Conservation (phyloP, 1,284 basidiomycete species). For the Malassezia arunalokei region DNA sequence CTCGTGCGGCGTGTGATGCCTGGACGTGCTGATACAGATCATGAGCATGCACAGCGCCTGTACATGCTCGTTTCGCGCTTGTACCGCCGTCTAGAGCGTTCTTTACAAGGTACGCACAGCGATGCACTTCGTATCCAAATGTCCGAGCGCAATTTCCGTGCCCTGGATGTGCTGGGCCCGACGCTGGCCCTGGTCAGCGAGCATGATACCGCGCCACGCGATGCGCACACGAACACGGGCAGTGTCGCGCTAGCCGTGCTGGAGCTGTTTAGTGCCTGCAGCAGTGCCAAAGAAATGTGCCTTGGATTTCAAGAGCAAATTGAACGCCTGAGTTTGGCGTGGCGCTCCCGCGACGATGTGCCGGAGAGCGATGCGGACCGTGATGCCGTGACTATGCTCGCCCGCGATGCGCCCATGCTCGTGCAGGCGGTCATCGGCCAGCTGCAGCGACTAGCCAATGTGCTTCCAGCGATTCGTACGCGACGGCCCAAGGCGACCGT, state of each 20-base stretch:
- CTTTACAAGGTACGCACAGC: neutral
- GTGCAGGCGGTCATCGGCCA: constrained; percentile 11
- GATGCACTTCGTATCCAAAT: constrained; percentile 5
- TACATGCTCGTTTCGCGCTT: constrained; percentile 4
- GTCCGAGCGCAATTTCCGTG: constrained; percentile 10
- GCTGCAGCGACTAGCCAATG: constrained; percentile 7
- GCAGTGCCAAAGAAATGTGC: constrained; percentile 16
- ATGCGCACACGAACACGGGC: constrained; percentile 2
- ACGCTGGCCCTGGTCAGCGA: constrained; percentile 7
- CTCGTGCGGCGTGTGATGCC: constrained; percentile 1
- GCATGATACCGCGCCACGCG: neutral
- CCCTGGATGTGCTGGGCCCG: constrained; percentile 10
- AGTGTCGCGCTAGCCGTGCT: constrained; percentile 11
- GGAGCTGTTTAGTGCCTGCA: constrained; percentile 6
- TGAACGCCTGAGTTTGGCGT: constrained; percentile 6
- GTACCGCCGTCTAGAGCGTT: neutral
- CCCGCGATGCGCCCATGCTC: constrained; percentile 3
- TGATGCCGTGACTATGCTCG: neutral
- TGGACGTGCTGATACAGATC: neutral
- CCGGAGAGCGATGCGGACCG: neutral
- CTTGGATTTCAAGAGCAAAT: constrained; percentile 17
- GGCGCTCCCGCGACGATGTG: neutral
- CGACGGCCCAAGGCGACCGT: neutral
- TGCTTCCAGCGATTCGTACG: constrained; percentile 7
- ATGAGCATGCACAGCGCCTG: neutral